phyloP scores from a whole-genome alignment of 768 basidiomycete species.

The Botryobasidium botryosum region DNA sequence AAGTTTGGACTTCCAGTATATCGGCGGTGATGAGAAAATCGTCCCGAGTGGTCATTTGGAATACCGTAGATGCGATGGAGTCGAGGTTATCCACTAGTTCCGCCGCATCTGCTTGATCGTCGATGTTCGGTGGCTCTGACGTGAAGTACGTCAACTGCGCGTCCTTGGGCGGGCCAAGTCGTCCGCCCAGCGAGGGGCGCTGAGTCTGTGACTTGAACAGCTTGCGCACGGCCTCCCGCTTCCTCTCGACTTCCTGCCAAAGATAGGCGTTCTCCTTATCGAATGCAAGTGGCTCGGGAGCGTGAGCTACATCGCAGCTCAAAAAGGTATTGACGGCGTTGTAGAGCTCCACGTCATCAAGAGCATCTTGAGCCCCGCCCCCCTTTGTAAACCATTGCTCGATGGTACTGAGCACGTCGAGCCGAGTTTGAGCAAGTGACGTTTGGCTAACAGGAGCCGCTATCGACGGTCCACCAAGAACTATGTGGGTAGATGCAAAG shows the following conservation, averaged over 20 bases:
- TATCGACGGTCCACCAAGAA: too few species aligned
- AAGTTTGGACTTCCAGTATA: slow-evolving; percentile 62
- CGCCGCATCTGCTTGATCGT: slow-evolving; percentile 39
- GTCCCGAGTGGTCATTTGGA: slow-evolving; percentile 51
- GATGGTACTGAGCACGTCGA: slow-evolving; percentile 19
- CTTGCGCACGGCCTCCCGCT: slow-evolving; percentile 23
- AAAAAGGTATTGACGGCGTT: slow-evolving; percentile 44
- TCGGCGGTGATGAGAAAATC: slow-evolving; percentile 66
- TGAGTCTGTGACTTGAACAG: slow-evolving; percentile 39
- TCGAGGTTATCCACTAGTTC: slow-evolving; percentile 67
- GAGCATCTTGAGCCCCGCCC: slow-evolving; percentile 59
- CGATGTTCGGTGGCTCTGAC: slow-evolving; percentile 50
- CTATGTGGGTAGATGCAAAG: too few species aligned
- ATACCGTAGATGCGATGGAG: slow-evolving; percentile 55
- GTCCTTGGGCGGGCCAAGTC: slow-evolving; percentile 5
- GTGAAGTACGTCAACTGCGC: too few species aligned
- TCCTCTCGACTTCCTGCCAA: slow-evolving; percentile 22
- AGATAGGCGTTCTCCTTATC: background rate
- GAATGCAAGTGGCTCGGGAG: background rate
- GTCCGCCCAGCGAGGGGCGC: slow-evolving; percentile 31
- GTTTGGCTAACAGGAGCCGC: too few species aligned
- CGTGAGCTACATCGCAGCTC: slow-evolving; percentile 14
- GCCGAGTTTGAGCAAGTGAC: too few species aligned
- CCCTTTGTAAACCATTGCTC: slow-evolving; percentile 58
- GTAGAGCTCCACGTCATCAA: slow-evolving; percentile 54